These are phyloP conservation scores for Hyaloraphidium curvatum DNA, from an alignment of 192 early-diverging fungal genomes.

Conservation along the genomic window DNA sequence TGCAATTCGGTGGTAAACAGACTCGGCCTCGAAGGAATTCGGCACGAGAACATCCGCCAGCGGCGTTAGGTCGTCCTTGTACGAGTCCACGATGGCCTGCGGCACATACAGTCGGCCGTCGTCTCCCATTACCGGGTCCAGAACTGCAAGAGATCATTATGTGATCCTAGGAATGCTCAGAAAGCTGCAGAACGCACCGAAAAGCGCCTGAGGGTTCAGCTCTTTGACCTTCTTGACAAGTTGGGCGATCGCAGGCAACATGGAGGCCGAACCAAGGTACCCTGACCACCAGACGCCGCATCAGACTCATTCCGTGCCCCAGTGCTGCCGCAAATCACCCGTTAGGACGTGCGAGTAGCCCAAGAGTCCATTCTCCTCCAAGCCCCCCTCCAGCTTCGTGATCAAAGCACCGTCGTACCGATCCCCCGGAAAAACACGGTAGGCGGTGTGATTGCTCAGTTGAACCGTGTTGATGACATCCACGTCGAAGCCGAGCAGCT, in stretches of 20 bases:
- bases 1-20: conserved; percentile 8
- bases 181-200: too few relatives aligned
- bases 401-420: conserved; percentile 41
- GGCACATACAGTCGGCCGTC: conserved; percentile 66
- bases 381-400: conserved; percentile 44
- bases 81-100: conserved; percentile 51
- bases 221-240: conserved; percentile 32
- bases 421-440: conserved; percentile 51
- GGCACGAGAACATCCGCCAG: conserved; percentile 66
- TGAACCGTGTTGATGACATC: conserved; percentile 85
- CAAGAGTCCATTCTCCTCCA: conserved; percentile 52
- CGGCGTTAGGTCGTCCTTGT: conserved; percentile 44
- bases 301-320: background rate
- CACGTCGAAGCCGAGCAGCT: conserved; percentile 76
- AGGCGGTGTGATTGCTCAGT: conserved; percentile 87
- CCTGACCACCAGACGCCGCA: conserved; percentile 16
- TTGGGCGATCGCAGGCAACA: conserved; percentile 29
- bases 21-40: conserved; percentile 81
- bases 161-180: too few relatives aligned
- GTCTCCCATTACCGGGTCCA: conserved; percentile 87
- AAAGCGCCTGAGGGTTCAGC: conserved; percentile 24
- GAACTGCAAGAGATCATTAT: too few relatives aligned
- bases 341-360: conserved; percentile 64
- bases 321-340: conserved; percentile 20
- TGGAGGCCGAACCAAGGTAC: conserved; percentile 61